Conservation (phyloP, 306 rosid species). For the Mimosa pudica region DNA sequence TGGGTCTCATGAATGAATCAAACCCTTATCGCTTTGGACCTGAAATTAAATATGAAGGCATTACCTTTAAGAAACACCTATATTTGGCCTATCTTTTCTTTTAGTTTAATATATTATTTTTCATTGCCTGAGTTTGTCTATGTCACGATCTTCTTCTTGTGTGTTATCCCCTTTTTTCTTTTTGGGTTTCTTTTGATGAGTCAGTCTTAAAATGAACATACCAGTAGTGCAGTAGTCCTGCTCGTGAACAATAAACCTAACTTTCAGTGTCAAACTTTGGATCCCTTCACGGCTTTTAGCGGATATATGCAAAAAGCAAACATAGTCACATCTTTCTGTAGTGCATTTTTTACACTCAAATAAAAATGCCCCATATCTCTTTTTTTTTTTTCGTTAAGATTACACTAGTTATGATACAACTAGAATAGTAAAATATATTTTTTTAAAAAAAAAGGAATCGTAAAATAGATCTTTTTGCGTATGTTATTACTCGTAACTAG, state of each 20-base stretch:
- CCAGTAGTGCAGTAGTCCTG: constrained; percentile 5
- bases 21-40: not conserved
- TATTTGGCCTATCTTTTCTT: not conserved
- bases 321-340: too few species aligned
- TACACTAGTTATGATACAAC: too few species aligned
- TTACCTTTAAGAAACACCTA: not conserved
- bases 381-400: too few species aligned
- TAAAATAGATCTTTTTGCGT: too few species aligned
- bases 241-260: constrained; percentile 29
- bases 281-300: constrained; percentile 21
- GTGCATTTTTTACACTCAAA: too few species aligned
- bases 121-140: constrained; percentile 6
- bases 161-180: not conserved
- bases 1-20: constrained; percentile 9
- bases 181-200: not conserved
- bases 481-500: too few species aligned
- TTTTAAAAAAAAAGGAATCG: too few species aligned
- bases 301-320: not conserved
- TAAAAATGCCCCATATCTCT: too few species aligned
- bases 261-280: constrained; percentile 11
- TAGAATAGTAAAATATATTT: too few species aligned
- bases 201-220: not conserved
- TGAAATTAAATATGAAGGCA: not conserved
- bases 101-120: not conserved
- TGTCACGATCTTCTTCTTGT: constrained; percentile 23